A percentile compares a stretch with the other conserved stretches of the same genome.
Evolutionary conservation across 1,139 yeast genomes (phyloP).

Genomic region (Candida glucosophila): DNA sequence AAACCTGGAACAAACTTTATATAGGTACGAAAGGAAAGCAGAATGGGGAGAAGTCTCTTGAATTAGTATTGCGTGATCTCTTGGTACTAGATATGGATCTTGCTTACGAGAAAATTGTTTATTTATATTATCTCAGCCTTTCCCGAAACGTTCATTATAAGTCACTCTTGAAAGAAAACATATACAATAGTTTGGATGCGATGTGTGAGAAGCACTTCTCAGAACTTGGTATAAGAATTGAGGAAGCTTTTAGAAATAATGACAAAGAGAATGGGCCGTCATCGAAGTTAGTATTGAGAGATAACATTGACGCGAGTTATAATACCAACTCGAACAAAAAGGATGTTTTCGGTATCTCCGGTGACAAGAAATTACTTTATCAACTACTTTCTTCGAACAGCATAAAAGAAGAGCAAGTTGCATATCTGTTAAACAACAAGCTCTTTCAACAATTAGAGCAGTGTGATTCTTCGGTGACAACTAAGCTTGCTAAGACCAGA

Average conservation of each 20-base stretch:
- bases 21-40: conserved; percentile 14
- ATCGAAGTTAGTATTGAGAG: too few species aligned
- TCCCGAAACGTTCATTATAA: conserved; percentile 31
- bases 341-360: too few species aligned
- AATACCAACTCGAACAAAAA: too few species aligned
- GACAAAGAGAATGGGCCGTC: too few species aligned
- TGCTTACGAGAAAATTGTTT: conserved; percentile 30
- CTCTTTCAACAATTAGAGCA: too few species aligned
- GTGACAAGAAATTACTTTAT: too few species aligned
- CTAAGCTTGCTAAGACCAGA: conserved; percentile 27
- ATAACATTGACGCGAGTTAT: too few species aligned
- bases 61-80: conserved; percentile 25
- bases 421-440: too few species aligned
- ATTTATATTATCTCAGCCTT: conserved; percentile 29
- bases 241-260: too few species aligned
- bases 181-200: conserved; percentile 22
- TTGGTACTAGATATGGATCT: conserved; percentile 20
- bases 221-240: conserved; percentile 17
- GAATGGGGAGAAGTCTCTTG: conserved; percentile 10
- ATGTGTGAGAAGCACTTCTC: conserved; percentile 18
- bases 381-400: too few species aligned
- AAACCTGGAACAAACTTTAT: conserved; percentile 31
- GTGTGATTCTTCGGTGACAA: conserved; percentile 15
- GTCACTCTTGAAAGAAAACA: conserved; percentile 23
- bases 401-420: too few species aligned